A percentile compares a stretch with the other conserved stretches of the same genome.
Conservation (phyloP, 2,329 filamentous ascomycete genomes). For the Phaeosphaeria sp. region DNA sequence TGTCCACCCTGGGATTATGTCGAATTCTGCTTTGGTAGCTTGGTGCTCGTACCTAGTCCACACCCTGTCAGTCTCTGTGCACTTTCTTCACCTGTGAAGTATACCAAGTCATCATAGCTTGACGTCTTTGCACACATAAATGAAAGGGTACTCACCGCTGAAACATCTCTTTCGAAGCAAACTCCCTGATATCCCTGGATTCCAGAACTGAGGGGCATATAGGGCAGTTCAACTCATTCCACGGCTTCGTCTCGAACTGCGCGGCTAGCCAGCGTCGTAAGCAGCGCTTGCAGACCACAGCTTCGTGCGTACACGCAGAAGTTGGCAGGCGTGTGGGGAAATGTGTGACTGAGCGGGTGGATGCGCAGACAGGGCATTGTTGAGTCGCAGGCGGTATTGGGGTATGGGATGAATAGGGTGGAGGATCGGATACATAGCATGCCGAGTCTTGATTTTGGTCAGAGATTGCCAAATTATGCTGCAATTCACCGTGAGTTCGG, state of each 20-base stretch:
- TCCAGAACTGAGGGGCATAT: constrained; percentile 53
- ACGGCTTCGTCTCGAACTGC: constrained; percentile 46
- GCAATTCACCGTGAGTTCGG: neutral
- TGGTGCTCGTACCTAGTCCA: constrained; percentile 50
- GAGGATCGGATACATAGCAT: neutral
- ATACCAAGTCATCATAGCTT: too few relatives aligned
- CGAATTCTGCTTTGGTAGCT: constrained; percentile 53
- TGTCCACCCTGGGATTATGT: constrained; percentile 54
- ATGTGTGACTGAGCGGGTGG: neutral
- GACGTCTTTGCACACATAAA: neutral
- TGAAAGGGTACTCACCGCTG: constrained; percentile 39
- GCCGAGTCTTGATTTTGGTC: neutral
- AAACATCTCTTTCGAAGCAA: constrained; percentile 55
- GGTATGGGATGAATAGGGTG: neutral
- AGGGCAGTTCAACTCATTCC: constrained; percentile 60
- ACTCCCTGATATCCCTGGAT: constrained; percentile 55
- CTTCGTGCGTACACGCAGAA: neutral
- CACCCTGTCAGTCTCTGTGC: neutral
- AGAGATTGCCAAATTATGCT: neutral
- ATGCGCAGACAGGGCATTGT: neutral
- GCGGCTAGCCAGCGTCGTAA: constrained; percentile 49
- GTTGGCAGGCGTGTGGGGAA: neutral
- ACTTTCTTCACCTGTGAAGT: neutral
- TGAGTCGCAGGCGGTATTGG: neutral
- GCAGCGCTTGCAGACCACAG: constrained; percentile 41